phyloP scores from a whole-genome alignment of 106 monocot genomes.

The Amphibolis antarctica region DNA sequence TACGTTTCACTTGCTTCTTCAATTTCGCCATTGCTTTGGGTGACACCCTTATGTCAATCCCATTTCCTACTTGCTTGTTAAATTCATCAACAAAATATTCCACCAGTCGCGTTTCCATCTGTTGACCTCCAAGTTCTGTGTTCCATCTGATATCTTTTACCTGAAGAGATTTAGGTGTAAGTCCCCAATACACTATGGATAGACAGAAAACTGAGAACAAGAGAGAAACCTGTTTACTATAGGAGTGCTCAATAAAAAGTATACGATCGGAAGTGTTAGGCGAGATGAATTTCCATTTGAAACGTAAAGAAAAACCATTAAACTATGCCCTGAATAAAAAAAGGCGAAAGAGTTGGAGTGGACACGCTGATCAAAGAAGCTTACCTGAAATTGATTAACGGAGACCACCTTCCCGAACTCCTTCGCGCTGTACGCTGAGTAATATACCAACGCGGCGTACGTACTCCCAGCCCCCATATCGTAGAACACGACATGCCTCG shows the following conservation, averaged over 20 bases:
- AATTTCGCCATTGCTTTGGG: slow-evolving; percentile 97
- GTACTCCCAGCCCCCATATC: slow-evolving; percentile 90
- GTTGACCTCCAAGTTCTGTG: slow-evolving; percentile 70
- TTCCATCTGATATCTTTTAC: slow-evolving; percentile 98
- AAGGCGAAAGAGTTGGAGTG: too few relatives aligned
- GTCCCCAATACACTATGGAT: neutral
- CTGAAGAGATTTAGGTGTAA: slow-evolving; percentile 18
- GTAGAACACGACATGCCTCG: slow-evolving; percentile 77
- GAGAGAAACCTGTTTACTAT: neutral
- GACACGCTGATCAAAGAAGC: neutral
- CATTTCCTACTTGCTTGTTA: slow-evolving; percentile 74
- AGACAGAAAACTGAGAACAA: neutral
- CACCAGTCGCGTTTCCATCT: slow-evolving; percentile 74
- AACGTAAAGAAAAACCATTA: too few relatives aligned
- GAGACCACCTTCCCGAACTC: slow-evolving; percentile 89
- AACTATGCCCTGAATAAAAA: too few relatives aligned
- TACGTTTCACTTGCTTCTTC: slow-evolving; percentile 97
- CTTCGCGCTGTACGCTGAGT: slow-evolving; percentile 73
- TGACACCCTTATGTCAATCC: slow-evolving; percentile 70
- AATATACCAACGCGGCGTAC: slow-evolving; percentile 83
- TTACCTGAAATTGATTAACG: slow-evolving; percentile 87
- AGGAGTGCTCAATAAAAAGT: neutral
- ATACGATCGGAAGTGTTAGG: neutral
- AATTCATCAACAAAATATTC: slow-evolving; percentile 97
- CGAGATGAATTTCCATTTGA: too few relatives aligned